Evolutionary conservation across 2,329 filamentous ascomycete species (phyloP).

Genomic region (Helicocarpus griseus): DNA sequence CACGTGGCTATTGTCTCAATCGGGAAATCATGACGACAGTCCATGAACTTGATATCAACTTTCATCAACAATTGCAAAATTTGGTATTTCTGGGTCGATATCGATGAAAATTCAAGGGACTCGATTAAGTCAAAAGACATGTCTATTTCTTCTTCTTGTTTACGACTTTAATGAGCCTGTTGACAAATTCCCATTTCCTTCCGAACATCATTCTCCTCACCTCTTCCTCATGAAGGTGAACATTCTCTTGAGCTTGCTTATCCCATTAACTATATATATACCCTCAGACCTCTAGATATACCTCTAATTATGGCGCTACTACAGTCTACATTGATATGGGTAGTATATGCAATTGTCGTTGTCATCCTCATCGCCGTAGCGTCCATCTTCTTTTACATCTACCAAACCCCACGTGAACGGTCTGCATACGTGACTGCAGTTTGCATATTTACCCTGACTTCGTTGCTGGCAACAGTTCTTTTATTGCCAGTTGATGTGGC

Average conservation of each 20-base stretch:
- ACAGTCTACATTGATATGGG: constrained; percentile 88
- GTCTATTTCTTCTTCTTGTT: neutral
- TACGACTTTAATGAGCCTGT: neutral
- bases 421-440: constrained; percentile 72
- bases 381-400: constrained; percentile 78
- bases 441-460: constrained; percentile 76
- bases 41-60: neutral
- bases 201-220: neutral
- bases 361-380: constrained; percentile 66
- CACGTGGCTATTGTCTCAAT: neutral
- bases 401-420: constrained; percentile 81
- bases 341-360: constrained; percentile 78
- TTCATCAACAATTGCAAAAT: neutral
- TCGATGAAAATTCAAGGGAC: too few species aligned
- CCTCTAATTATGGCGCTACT: constrained; percentile 52
- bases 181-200: neutral
- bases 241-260: neutral
- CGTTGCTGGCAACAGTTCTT: constrained; percentile 82
- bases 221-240: neutral
- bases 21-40: neutral
- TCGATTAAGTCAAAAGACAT: neutral
- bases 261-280: neutral
- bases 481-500: constrained; percentile 93
- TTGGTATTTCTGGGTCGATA: too few species aligned
- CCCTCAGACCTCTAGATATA: neutral